phyloP scores from a whole-genome alignment of 257 asterid species.

The Penstemon eatonii region DNA sequence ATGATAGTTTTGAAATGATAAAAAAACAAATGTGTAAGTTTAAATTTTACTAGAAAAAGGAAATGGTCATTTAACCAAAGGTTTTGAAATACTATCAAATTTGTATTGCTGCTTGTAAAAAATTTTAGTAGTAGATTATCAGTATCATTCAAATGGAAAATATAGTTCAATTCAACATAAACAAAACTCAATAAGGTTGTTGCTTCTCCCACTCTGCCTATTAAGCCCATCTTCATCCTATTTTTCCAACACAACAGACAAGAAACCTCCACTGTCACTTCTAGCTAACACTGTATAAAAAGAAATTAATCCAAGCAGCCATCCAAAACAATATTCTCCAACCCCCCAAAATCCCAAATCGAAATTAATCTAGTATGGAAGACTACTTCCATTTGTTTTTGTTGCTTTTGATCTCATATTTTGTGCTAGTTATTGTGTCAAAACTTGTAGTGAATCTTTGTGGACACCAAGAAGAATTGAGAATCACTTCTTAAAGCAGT shows the following conservation, averaged over 20 bases:
- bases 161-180: too few species aligned
- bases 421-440: constrained; percentile 31
- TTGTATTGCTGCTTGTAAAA: neutral
- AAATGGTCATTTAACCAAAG: neutral
- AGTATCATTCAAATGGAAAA: neutral
- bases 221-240: constrained; percentile 49
- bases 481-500: constrained; percentile 62
- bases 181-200: constrained; percentile 19
- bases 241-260: constrained; percentile 52
- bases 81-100: neutral
- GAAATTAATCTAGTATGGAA: constrained; percentile 33
- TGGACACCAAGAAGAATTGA: constrained; percentile 71
- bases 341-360: constrained; percentile 8
- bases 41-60: too few species aligned
- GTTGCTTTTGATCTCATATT: constrained; percentile 46
- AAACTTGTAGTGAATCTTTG: constrained; percentile 51
- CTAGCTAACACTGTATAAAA: constrained; percentile 41
- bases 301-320: constrained; percentile 49
- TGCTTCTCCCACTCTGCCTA: constrained; percentile 38
- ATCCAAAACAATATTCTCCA: constrained; percentile 31
- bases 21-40: too few species aligned
- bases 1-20: neutral
- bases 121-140: neutral
- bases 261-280: constrained; percentile 41
- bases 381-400: constrained; percentile 41